Evolutionary conservation across 257 asterid genomes (phyloP).

Genomic region (Eucommia ulmoides): DNA sequence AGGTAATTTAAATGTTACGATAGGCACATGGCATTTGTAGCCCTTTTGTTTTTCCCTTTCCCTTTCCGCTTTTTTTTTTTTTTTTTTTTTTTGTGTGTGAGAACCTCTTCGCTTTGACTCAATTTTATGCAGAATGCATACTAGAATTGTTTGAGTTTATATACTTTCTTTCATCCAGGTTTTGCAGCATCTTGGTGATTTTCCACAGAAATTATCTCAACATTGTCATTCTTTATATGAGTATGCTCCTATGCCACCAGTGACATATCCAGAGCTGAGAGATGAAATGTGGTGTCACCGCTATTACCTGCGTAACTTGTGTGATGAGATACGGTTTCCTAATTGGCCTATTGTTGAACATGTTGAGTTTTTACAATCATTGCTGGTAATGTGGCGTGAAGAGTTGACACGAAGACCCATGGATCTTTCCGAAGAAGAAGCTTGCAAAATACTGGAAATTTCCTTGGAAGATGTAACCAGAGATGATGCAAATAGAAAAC

Average conservation of each 20-base stretch:
- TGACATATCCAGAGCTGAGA: constrained; percentile 90
- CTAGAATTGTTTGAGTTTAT: constrained; percentile 3
- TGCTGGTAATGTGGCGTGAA: constrained; percentile 96
- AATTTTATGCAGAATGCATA: neutral
- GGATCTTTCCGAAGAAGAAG: constrained; percentile 99
- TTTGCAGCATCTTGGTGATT: constrained; percentile 98
- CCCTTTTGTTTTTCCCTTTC: neutral
- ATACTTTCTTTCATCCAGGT: constrained; percentile 37
- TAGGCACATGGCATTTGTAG: neutral
- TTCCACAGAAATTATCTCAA: constrained; percentile 86
- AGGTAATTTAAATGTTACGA: constrained; percentile 37
- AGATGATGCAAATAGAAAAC: constrained; percentile 61
- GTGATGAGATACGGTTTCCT: constrained; percentile 95
- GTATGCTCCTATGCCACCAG: constrained; percentile 99
- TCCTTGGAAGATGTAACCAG: constrained; percentile 83
- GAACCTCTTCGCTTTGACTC: constrained; percentile 9
- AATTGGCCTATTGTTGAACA: constrained; percentile 99
- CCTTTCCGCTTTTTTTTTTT: neutral
- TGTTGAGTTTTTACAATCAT: constrained; percentile 93
- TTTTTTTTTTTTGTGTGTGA: constrained; percentile 4
- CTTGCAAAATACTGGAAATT: constrained; percentile 88
- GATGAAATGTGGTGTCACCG: constrained; percentile 99
- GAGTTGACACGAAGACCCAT: constrained; percentile 95
- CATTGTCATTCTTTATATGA: constrained; percentile 91
- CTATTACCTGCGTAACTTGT: constrained; percentile 79